A percentile compares a stretch with the other conserved stretches of the same genome.
Conservation (phyloP, 768 basidiomycete genomes). For the Xerocomellus intermedius region DNA sequence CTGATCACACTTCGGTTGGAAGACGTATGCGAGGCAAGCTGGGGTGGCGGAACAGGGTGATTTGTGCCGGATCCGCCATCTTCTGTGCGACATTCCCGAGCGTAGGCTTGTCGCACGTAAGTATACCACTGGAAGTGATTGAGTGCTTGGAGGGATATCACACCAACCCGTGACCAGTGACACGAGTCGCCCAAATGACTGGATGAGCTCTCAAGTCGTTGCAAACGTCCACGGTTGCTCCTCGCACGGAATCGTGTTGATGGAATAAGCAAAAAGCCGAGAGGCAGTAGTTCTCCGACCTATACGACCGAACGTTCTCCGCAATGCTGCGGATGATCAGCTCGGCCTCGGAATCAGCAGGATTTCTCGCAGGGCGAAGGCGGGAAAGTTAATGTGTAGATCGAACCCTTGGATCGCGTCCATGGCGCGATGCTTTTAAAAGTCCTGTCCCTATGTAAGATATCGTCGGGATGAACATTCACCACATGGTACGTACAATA, state of each 20-base stretch:
- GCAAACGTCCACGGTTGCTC: constrained; percentile 80
- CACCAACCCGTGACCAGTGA: constrained; percentile 57
- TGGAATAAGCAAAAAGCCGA: constrained; percentile 91
- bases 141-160: constrained; percentile 70
- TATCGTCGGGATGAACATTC: neutral
- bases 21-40: constrained; percentile 36
- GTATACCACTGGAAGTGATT: constrained; percentile 91
- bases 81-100: constrained; percentile 46
- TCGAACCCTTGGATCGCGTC: constrained; percentile 79
- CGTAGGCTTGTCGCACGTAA: constrained; percentile 79
- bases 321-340: constrained; percentile 73
- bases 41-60: constrained; percentile 34
- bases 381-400: constrained; percentile 83
- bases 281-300: constrained; percentile 76
- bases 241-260: constrained; percentile 71
- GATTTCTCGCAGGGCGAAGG: constrained; percentile 67
- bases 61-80: constrained; percentile 25
- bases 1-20: constrained; percentile 49
- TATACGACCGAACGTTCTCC: constrained; percentile 73
- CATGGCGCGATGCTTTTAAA: constrained; percentile 49
- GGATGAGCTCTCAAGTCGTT: constrained; percentile 74
- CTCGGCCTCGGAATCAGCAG: constrained; percentile 72
- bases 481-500: constrained; percentile 53
- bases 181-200: constrained; percentile 45
- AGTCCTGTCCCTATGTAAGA: constrained; percentile 53